Evolutionary conservation across 1,139 yeast genomes (phyloP).

Genomic region (Scheffersomyces quercinus): DNA sequence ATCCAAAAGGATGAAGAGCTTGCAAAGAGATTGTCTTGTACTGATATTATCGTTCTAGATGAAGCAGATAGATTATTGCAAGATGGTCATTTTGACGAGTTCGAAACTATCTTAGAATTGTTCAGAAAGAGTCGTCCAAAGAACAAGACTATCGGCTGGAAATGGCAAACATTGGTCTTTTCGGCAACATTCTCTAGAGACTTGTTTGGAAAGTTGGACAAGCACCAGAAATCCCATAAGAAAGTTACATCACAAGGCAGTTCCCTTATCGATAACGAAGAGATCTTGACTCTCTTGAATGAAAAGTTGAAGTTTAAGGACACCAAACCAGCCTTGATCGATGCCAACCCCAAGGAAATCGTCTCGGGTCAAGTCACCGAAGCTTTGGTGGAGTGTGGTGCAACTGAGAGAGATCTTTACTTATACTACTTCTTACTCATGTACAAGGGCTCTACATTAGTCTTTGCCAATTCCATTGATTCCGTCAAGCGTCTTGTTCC

Average conservation of each 20-base stretch:
- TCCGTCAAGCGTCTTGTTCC: slow-evolving; percentile 86
- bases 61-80: slow-evolving; percentile 97
- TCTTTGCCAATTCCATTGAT: slow-evolving; percentile 92
- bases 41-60: slow-evolving; percentile 79
- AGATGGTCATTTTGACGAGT: slow-evolving; percentile 95
- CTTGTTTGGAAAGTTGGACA: slow-evolving; percentile 71
- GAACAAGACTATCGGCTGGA: slow-evolving; percentile 29
- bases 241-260: slow-evolving; percentile 31
- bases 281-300: slow-evolving; percentile 55
- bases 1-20: slow-evolving; percentile 61
- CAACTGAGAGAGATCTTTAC: slow-evolving; percentile 86
- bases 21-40: slow-evolving; percentile 55
- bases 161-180: slow-evolving; percentile 90
- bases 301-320: slow-evolving; percentile 62
- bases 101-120: slow-evolving; percentile 76
- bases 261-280: slow-evolving; percentile 51
- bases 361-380: slow-evolving; percentile 79
- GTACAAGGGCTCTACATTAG: slow-evolving; percentile 88
- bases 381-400: slow-evolving; percentile 88
- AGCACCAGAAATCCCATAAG: slow-evolving; percentile 28
- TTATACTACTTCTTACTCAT: slow-evolving; percentile 82
- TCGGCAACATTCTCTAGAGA: slow-evolving; percentile 92
- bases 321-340: slow-evolving; percentile 63
- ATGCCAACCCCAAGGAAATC: slow-evolving; percentile 83
- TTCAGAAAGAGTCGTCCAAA: slow-evolving; percentile 41